Evolutionary conservation across 495 filamentous ascomycete genomes (phyloP), one percentile per base, ranked within the genome.

Genomic region (Halenospora varia): DNA sequence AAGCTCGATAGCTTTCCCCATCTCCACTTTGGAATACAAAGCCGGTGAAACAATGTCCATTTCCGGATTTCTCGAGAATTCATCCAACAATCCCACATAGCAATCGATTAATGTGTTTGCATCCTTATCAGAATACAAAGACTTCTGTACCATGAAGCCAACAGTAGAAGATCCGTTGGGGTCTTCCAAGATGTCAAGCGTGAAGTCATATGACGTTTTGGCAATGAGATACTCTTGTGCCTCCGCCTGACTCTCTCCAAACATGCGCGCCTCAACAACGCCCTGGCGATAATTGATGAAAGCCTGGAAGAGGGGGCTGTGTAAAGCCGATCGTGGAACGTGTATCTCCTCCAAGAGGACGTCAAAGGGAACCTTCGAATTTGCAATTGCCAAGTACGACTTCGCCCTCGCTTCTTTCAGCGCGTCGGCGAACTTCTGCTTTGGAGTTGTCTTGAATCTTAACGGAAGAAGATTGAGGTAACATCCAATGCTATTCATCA

Each of bases 361-460:
- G 48, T 80, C 70, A 46, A 79, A 77, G 2, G 80, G 79, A 0
- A 80, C 48, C 1, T 58, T 49, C 0, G 76, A 77, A 19, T 63
- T 25, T 2, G 20, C 24, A 1, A 65, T 1, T 8, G 58, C 58
- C 2, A 20, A 9, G 1, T 53, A 47, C 1, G 39, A 50, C n/a
- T 55, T 58, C 1, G 9, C 23, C 0, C 51, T 2, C 2, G 49
- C 18, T 0, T 55, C 58, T 20, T 53, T 19, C 0, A 57, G 10
- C 0, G 39, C 18, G 10, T 51, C 22, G 1, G 13, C 15, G 47
- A 69, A 69, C 2, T 55, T 24, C 20, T 62, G 52, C 10, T 19
- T 15, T 2, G 25, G 4, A 17, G 63, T 11, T 2, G 44, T 15
- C 0, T 35, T 24, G 41, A 67, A 59, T 3, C 60, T 49, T 6